Evolutionary conservation across 306 rosid species (phyloP).

Genomic region (Castanea sativa): DNA sequence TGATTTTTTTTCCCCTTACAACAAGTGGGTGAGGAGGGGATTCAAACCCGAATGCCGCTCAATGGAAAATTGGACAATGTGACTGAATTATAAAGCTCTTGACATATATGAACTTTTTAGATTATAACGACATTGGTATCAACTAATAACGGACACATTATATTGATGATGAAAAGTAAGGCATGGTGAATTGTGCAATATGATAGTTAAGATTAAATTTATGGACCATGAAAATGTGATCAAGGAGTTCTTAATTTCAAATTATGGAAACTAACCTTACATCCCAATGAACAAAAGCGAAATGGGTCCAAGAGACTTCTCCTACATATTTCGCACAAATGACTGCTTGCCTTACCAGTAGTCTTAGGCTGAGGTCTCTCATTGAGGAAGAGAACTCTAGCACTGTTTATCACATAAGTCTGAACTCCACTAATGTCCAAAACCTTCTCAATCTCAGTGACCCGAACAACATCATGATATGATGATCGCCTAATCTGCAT

Average conservation of each 20-base stretch:
- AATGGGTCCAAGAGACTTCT: conserved; percentile 63
- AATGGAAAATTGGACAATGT: too few species aligned
- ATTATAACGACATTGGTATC: too few species aligned
- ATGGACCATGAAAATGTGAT: not conserved
- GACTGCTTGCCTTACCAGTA: conserved; percentile 33
- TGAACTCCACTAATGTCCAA: conserved; percentile 66
- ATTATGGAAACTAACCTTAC: conserved; percentile 51
- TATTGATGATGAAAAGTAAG: too few species aligned
- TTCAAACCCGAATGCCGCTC: too few species aligned
- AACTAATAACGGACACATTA: too few species aligned
- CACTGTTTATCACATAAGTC: conserved; percentile 68
- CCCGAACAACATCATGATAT: conserved; percentile 68
- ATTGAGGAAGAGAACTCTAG: conserved; percentile 66
- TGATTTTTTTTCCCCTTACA: too few species aligned
- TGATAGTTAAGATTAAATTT: not conserved
- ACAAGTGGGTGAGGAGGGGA: too few species aligned
- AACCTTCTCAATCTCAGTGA: conserved; percentile 54
- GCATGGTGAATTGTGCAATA: not conserved
- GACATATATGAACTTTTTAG: too few species aligned
- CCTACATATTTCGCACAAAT: conserved; percentile 50
- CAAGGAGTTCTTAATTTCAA: not conserved
- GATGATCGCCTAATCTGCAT: conserved; percentile 75
- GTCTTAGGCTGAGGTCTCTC: conserved; percentile 63
- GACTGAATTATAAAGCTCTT: too few species aligned
- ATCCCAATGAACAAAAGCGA: conserved; percentile 75